Base-by-base conservation (phyloP, 2,329 filamentous ascomycete genomes). In the Claviceps paspali region DNA sequence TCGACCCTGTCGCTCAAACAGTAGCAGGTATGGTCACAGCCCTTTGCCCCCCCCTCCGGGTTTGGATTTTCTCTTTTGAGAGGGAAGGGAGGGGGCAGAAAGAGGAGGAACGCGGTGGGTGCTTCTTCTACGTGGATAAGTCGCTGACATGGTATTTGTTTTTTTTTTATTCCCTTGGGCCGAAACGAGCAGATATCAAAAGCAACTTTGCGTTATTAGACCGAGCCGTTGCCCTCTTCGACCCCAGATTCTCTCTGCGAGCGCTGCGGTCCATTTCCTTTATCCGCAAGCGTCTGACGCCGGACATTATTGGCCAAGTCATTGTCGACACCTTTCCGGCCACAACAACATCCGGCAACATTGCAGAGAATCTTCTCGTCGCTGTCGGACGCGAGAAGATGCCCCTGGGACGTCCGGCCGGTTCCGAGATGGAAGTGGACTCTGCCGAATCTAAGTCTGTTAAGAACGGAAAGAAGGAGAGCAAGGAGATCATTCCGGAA, bases 221-320 rank as follows among this genome's bases (percentile, higher is more conserved):
- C 54, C 82, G 86, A 52, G 91, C 87, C 47, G 88, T 98, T 46
- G 71, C 79, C 46, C 76, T 92, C 51, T 98, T 96, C 60, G 91
- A 98, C 63, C 77, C 87, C 41, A 79, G 91, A 66, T 98, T 95
- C 64, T 85, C 88, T 40, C 80, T 98, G 45, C 77, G 91, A 55
- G 91, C 91, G 43, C 74, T 98, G 45, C 82, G 91, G 52, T 93
- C 87, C 50, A 93, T 96, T 64, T 94, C 91, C 29, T 87, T 86
- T 38, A 79, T 96, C 57, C 85, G 91, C 58, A 96, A 96, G 70
- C 77, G 84, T 47, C 71, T 94, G 48, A 83, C 79, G 11, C 73
- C 82, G 41, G 82, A 88, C 49, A 78, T 93, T 48, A 68, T 95
- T 47, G 74, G 79, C 35, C 77, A 83, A 59, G 80, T 81, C 51